These are phyloP conservation scores for Camelina sativa DNA, from an alignment of 345 rosid genomes.

Conservation along the genomic window DNA sequence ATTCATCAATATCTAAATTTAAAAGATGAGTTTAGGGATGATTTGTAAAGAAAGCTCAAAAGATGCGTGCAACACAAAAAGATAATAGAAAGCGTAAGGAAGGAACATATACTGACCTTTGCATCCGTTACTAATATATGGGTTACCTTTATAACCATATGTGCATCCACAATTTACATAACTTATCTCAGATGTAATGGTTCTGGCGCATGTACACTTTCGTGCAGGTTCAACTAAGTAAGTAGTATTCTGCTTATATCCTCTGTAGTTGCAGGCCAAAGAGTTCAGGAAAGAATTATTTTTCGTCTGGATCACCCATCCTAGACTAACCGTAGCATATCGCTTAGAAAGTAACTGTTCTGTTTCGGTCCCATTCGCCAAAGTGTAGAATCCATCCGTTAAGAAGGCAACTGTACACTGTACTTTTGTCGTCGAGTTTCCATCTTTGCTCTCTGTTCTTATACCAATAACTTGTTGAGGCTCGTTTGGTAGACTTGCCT, in stretches of 20 bases:
- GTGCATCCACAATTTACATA: slow-evolving; percentile 42
- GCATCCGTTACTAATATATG: slow-evolving; percentile 34
- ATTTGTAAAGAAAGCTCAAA: too few species aligned
- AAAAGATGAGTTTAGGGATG: not conserved
- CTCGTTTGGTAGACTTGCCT: slow-evolving; percentile 23
- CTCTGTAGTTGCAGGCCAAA: slow-evolving; percentile 6
- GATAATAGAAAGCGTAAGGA: too few species aligned
- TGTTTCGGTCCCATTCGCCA: not conserved
- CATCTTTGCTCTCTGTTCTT: not conserved
- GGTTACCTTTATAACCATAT: slow-evolving; percentile 42
- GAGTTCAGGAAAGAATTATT: not conserved
- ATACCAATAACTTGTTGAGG: slow-evolving; percentile 21
- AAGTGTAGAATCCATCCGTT: not conserved
- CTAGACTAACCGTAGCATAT: slow-evolving; percentile 24
- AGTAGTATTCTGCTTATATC: not conserved
- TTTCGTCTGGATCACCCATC: slow-evolving; percentile 41
- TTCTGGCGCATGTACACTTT: slow-evolving; percentile 14
- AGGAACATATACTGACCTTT: slow-evolving; percentile 30
- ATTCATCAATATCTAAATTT: slow-evolving; percentile 23
- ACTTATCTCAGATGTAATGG: not conserved
- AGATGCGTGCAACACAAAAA: too few species aligned
- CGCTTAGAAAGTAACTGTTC: slow-evolving; percentile 8
- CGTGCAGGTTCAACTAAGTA: not conserved
- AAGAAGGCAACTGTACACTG: slow-evolving; percentile 34
- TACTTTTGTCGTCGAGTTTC: not conserved